Evolutionary conservation across 2,329 filamentous ascomycete genomes (phyloP), one percentile per base, ranked within the genome.

Genomic region (Stromatinia cepivora): DNA sequence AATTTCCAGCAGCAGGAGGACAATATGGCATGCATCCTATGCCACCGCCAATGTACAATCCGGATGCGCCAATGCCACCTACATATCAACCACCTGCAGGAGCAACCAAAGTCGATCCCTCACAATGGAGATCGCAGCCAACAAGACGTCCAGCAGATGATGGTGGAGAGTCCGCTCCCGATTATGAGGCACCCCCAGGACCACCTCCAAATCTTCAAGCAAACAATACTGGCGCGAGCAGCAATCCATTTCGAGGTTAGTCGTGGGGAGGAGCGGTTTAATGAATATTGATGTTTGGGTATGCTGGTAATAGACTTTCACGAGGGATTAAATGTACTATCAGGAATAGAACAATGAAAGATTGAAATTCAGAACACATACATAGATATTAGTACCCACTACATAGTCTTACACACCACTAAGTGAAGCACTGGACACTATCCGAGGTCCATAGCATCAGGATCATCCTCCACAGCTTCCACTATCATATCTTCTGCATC

Each of bases 381-480:
- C 13, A 42, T 42, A 42, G 15, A 64, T 39, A 39, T 39, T 48
- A 31, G 36, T 64, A 53, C 31, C n/a, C 36, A 36, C 28, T 50
- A 48, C 50, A 62, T 53, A 52, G 34, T 25, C 61, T 67, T 69
- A 28, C 42, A 57, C 48, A 46, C 63, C 31, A 48, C 39, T 20
- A 54, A 52, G 50, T 63, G 15, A 66, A 36, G 25, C 72, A 39
- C 34, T 46, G 13, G 54, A 28, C 20, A 62, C 70, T 58, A 76
- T 77, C 78, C 88, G 75, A 91, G 80, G 66, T 91, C 88, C 90
- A 92, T 92, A 20, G 85, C 88, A 77, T 91, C 88, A 1, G 81
- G 81, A 74, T 90, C 87, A 62, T 83, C 76, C 46, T 80, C 78
- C 20, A 52, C 36, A 53, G 45, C 76, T 46, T 80, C 79, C 42